Conservation (phyloP, 192 early-diverging fungal species). For the Coemansia sp. region DNA sequence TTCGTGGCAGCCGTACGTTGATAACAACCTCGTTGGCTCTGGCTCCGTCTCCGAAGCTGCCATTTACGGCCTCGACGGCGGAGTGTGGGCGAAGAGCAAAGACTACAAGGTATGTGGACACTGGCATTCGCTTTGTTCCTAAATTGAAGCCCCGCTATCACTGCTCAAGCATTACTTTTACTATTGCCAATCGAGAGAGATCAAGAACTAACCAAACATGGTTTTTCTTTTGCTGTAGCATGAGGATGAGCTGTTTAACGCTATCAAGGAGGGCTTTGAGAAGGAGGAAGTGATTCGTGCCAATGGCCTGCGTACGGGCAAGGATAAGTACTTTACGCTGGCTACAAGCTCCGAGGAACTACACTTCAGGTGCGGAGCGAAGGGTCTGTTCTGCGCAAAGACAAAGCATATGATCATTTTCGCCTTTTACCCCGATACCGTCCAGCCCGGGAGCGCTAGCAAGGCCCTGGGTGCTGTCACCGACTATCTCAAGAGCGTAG, state of each 20-base stretch:
- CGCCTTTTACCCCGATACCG: slow-evolving; percentile 63
- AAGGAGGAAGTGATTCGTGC: slow-evolving; percentile 59
- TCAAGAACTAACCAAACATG: neutral
- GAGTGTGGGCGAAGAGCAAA: slow-evolving; percentile 75
- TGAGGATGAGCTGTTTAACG: slow-evolving; percentile 8
- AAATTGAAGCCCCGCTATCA: neutral
- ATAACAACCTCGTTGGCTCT: slow-evolving; percentile 72
- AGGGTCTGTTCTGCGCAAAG: slow-evolving; percentile 67
- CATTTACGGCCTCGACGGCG: slow-evolving; percentile 79
- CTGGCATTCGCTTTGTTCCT: neutral
- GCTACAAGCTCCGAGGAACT: slow-evolving; percentile 54
- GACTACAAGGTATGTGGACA: slow-evolving; percentile 41
- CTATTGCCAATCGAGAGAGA: neutral
- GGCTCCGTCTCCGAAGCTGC: slow-evolving; percentile 70
- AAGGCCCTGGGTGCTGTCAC: slow-evolving; percentile 70
- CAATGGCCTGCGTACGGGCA: slow-evolving; percentile 63
- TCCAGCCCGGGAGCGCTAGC: slow-evolving; percentile 68
- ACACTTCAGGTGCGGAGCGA: slow-evolving; percentile 26
- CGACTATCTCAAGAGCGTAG: slow-evolving; percentile 72
- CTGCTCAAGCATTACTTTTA: neutral
- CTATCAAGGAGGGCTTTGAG: slow-evolving; percentile 56
- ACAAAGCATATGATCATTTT: slow-evolving; percentile 78
- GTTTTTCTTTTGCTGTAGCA: neutral
- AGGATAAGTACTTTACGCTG: slow-evolving; percentile 74
- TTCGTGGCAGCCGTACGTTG: slow-evolving; percentile 84